A percentile compares a stretch with the other conserved stretches of the same genome.
phyloP scores from a whole-genome alignment of 257 asterid species.

The Galeopsis tetrahit region DNA sequence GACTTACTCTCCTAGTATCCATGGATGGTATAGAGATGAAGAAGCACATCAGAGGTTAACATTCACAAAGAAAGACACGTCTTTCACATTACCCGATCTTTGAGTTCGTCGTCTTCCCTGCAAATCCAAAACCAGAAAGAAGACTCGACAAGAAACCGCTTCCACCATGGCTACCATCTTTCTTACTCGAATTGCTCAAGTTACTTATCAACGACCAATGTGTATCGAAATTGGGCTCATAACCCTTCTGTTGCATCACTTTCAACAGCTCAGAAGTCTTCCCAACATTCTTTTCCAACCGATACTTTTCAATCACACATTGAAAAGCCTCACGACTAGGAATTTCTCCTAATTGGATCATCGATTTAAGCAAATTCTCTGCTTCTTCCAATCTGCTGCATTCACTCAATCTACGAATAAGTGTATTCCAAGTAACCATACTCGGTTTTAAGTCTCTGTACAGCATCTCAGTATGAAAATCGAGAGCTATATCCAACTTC shows the following conservation, averaged over 20 bases:
- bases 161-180: conserved; percentile 32
- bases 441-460: conserved; percentile 55
- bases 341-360: conserved; percentile 60
- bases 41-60: neutral
- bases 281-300: conserved; percentile 46
- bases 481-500: conserved; percentile 58
- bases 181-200: conserved; percentile 49
- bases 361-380: conserved; percentile 53
- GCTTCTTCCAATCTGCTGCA: conserved; percentile 59
- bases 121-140: conserved; percentile 64
- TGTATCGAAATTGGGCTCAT: conserved; percentile 76
- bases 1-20: too few relatives aligned
- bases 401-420: conserved; percentile 49
- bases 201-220: conserved; percentile 88
- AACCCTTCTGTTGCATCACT: conserved; percentile 75
- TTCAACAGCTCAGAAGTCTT: conserved; percentile 61
- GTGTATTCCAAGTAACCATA: conserved; percentile 51
- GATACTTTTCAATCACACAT: conserved; percentile 51
- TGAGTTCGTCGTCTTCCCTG: conserved; percentile 10
- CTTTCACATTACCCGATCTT: conserved; percentile 12
- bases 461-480: conserved; percentile 77
- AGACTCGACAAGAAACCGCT: conserved; percentile 65
- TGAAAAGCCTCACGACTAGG: conserved; percentile 68
- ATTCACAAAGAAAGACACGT: neutral
- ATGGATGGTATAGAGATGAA: neutral